A percentile compares a stretch with the other conserved stretches of the same genome.
These are phyloP conservation scores for Quercus cerris DNA, from an alignment of 306 rosid genomes.

Conservation along the genomic window DNA sequence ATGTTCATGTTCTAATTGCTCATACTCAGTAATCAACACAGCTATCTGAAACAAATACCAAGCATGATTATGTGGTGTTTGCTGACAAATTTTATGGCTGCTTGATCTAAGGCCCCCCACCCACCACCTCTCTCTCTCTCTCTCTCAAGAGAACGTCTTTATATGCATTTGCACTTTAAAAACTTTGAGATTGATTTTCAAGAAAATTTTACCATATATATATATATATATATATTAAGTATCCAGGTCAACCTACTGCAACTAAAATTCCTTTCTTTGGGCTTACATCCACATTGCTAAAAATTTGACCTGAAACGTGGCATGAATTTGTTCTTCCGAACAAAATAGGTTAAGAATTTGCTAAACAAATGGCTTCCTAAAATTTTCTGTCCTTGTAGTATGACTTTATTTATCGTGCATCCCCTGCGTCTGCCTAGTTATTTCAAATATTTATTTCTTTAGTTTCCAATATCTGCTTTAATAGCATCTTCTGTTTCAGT, in stretches of 20 bases:
- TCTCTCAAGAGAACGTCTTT: background rate
- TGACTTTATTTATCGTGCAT: background rate
- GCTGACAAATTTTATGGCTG: background rate
- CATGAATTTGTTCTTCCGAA: background rate
- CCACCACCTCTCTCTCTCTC: too few relatives aligned
- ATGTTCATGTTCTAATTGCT: background rate
- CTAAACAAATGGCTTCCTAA: background rate
- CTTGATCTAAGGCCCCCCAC: background rate
- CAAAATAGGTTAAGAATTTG: background rate
- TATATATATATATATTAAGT: too few relatives aligned
- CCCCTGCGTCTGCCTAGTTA: background rate
- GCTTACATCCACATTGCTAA: constrained; percentile 6
- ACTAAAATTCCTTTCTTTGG: constrained; percentile 3
- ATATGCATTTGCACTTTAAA: background rate
- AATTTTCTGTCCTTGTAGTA: background rate
- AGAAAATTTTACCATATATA: background rate
- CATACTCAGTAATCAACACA: background rate
- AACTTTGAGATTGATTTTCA: background rate
- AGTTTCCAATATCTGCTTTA: background rate
- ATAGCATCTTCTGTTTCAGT: constrained; percentile 36
- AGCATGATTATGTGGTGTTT: background rate
- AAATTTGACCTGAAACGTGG: background rate
- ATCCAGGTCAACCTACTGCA: background rate
- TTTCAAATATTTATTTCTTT: background rate
- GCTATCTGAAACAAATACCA: too few relatives aligned